A percentile compares a stretch with the other conserved stretches of the same genome.
These are phyloP conservation scores for Globisporangium canariense DNA, from an alignment of 352 stramenopile genomes.

Conservation along the genomic window DNA sequence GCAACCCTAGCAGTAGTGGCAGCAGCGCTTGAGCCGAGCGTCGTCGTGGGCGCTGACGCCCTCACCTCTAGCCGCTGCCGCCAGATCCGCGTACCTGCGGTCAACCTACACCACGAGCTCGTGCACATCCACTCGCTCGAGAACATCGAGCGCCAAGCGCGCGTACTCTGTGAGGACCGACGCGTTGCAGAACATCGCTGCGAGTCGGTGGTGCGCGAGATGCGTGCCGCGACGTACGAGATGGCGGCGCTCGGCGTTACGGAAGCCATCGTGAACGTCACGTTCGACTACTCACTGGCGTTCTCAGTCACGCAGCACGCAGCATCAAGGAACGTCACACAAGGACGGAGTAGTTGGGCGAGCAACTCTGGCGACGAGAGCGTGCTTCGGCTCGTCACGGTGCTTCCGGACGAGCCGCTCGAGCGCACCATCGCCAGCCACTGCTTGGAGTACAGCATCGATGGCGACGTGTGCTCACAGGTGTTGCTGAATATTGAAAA, in stretches of 20 bases:
- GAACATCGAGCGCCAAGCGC: slow-evolving; percentile 25
- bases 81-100: slow-evolving; percentile 20
- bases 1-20: neutral
- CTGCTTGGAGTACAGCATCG: slow-evolving; percentile 24
- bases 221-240: slow-evolving; percentile 36
- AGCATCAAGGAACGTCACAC: slow-evolving; percentile 3
- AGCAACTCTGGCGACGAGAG: neutral
- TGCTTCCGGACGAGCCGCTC: slow-evolving; percentile 37
- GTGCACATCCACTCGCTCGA: slow-evolving; percentile 41
- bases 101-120: slow-evolving; percentile 27
- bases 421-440: slow-evolving; percentile 28
- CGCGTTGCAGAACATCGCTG: slow-evolving; percentile 34
- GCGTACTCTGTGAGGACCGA: slow-evolving; percentile 19
- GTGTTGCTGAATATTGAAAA: slow-evolving; percentile 20
- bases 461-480: slow-evolving; percentile 14
- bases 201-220: slow-evolving; percentile 18
- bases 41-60: neutral
- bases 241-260: slow-evolving; percentile 39
- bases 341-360: slow-evolving; percentile 9
- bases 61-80: slow-evolving; percentile 14
- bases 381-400: slow-evolving; percentile 18
- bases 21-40: neutral
- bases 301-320: slow-evolving; percentile 30
- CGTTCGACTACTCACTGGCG: slow-evolving; percentile 42
- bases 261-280: slow-evolving; percentile 58